Percentiles rank a stretch among this genome's conserved stretches.
These are phyloP conservation scores for Microbotryum silenes-acaulis DNA, from an alignment of 1,284 basidiomycete genomes.

Conservation along the genomic window DNA sequence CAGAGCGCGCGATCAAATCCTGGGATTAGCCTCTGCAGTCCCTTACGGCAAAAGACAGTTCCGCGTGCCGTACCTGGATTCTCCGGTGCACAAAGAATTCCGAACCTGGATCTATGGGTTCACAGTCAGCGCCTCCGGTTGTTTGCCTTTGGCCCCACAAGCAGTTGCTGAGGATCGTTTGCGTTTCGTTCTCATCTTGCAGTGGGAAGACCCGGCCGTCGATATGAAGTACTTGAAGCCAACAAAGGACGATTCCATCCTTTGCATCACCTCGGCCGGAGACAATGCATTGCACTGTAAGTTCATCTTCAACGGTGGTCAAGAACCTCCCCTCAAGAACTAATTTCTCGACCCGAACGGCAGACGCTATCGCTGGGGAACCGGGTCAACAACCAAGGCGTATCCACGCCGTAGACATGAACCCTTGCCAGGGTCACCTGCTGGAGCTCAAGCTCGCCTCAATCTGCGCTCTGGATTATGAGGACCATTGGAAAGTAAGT, in stretches of 20 bases:
- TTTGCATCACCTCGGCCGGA: slow-evolving; percentile 71
- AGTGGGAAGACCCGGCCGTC: slow-evolving; percentile 70
- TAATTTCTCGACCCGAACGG: not conserved
- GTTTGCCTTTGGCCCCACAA: not conserved
- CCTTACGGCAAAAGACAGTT: slow-evolving; percentile 55
- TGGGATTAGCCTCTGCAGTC: no score
- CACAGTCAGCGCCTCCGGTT: not conserved
- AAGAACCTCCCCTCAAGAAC: not conserved
- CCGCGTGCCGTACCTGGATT: slow-evolving; percentile 67
- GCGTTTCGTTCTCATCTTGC: slow-evolving; percentile 50
- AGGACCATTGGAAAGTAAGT: slow-evolving; percentile 56
- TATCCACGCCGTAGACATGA: slow-evolving; percentile 42
- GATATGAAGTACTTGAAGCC: slow-evolving; percentile 64
- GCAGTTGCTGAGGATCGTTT: not conserved
- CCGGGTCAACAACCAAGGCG: slow-evolving; percentile 47
- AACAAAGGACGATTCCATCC: slow-evolving; percentile 57
- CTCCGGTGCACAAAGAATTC: slow-evolving; percentile 65
- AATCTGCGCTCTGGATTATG: slow-evolving; percentile 55
- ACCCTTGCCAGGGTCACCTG: slow-evolving; percentile 58
- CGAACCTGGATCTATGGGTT: slow-evolving; percentile 41
- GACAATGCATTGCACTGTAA: slow-evolving; percentile 68
- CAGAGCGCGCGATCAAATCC: no score
- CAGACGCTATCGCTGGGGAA: slow-evolving; percentile 1
- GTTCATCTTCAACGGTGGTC: not conserved
- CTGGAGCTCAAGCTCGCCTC: slow-evolving; percentile 71